Conservation (phyloP, 2,329 filamentous ascomycete species). For the Cryphonectria japonica region DNA sequence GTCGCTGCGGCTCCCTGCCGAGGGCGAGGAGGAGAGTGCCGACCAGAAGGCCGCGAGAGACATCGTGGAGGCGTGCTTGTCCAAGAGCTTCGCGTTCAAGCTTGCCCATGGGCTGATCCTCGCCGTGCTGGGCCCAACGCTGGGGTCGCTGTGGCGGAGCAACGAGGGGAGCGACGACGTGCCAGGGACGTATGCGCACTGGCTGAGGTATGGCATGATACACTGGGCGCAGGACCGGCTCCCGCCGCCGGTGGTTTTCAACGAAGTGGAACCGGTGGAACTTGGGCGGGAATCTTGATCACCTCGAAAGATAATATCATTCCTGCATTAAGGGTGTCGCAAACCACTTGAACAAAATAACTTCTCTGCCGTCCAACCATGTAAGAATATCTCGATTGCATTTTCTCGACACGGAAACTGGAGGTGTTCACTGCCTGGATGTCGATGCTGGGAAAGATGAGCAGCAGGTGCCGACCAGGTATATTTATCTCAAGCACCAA, state of each 20-base stretch:
- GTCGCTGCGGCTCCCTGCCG: conserved; percentile 45
- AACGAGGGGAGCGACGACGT: conserved; percentile 52
- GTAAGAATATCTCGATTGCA: too few species aligned
- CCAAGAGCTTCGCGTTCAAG: conserved; percentile 57
- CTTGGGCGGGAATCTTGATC: neutral
- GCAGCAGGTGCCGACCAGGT: too few species aligned
- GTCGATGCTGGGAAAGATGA: too few species aligned
- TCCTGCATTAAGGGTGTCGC: neutral
- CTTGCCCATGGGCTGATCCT: conserved; percentile 58
- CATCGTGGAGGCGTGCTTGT: conserved; percentile 56
- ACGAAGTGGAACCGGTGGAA: conserved; percentile 43
- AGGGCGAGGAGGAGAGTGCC: conserved; percentile 44
- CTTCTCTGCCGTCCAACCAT: neutral
- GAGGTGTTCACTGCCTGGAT: neutral
- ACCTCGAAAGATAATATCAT: neutral
- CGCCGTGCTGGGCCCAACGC: conserved; percentile 51
- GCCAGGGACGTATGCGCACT: conserved; percentile 57
- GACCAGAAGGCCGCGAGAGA: conserved; percentile 53
- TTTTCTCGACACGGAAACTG: neutral
- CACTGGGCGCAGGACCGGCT: conserved; percentile 50
- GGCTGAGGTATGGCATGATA: conserved; percentile 54
- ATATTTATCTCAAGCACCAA: too few species aligned
- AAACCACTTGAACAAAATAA: neutral
- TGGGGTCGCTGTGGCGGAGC: conserved; percentile 58
- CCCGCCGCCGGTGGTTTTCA: conserved; percentile 41